Conservation (phyloP, 2,329 filamentous ascomycete genomes). For the Epichloe gansuensis region DNA sequence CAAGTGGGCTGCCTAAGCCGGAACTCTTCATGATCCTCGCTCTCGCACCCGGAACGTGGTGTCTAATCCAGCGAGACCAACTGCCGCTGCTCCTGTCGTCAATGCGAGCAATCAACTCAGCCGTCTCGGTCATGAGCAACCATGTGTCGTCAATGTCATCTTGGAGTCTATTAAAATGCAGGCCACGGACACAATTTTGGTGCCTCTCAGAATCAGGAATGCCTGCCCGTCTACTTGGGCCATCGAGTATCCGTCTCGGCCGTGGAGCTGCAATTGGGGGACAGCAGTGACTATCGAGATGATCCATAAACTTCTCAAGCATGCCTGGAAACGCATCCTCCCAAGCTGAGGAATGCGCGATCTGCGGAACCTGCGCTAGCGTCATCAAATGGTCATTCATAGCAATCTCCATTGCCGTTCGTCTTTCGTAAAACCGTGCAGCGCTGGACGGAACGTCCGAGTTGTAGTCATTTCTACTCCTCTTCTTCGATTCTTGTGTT, state of each 20-base stretch:
- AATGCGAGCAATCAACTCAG: background rate
- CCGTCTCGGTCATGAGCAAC: background rate
- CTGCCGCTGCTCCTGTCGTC: background rate
- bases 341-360: background rate
- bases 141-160: background rate
- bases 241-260: background rate
- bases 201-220: background rate
- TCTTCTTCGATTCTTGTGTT: background rate
- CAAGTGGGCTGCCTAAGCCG: constrained; percentile 13
- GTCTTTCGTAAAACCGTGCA: background rate
- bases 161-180: background rate
- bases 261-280: background rate
- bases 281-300: background rate
- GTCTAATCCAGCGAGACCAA: constrained; percentile 1
- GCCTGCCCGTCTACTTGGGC: background rate
- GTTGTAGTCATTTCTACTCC: background rate
- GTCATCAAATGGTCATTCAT: background rate
- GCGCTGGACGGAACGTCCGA: no score
- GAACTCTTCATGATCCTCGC: constrained; percentile 10
- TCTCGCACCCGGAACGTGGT: background rate
- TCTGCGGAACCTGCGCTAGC: background rate
- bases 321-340: background rate
- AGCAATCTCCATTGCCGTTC: background rate
- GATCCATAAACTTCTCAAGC: constrained; percentile 3
- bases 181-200: background rate